Conservation (phyloP, 352 stramenopile genomes). For the Phytophthora tentaculata region DNA sequence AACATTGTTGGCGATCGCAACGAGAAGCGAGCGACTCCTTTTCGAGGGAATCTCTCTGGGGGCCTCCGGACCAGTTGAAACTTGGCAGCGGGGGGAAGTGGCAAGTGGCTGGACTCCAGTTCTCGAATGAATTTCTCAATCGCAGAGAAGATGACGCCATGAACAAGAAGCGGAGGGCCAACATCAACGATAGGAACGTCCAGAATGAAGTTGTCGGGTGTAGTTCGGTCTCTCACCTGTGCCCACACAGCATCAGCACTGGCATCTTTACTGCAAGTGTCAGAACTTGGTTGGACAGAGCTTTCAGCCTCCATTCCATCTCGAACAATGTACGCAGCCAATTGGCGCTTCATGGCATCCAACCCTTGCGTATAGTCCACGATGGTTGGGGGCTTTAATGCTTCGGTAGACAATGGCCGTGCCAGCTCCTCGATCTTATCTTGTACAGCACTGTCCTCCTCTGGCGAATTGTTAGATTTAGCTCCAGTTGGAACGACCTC, state of each 20-base stretch:
- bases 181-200: slow-evolving; percentile 60
- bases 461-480: slow-evolving; percentile 5
- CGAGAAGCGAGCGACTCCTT: slow-evolving; percentile 64
- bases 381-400: slow-evolving; percentile 27
- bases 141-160: slow-evolving; percentile 51
- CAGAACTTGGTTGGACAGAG: not conserved
- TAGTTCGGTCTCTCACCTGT: slow-evolving; percentile 32
- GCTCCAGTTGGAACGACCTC: not conserved
- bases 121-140: slow-evolving; percentile 77
- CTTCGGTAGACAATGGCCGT: slow-evolving; percentile 6
- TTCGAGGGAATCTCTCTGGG: slow-evolving; percentile 62
- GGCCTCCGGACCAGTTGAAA: slow-evolving; percentile 84
- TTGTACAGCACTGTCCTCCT: slow-evolving; percentile 4
- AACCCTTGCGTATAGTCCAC: slow-evolving; percentile 37
- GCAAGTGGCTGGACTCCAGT: slow-evolving; percentile 63
- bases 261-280: not conserved
- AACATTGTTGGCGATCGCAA: slow-evolving; percentile 13
- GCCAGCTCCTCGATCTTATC: slow-evolving; percentile 16
- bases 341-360: slow-evolving; percentile 30
- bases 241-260: slow-evolving; percentile 6
- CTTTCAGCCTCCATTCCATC: slow-evolving; percentile 5
- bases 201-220: slow-evolving; percentile 56
- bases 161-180: slow-evolving; percentile 58
- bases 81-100: slow-evolving; percentile 64
- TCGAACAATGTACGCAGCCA: slow-evolving; percentile 34